Evolutionary conservation across 116 monocot species (phyloP).

Genomic region (Dioscorea cayenensis): DNA sequence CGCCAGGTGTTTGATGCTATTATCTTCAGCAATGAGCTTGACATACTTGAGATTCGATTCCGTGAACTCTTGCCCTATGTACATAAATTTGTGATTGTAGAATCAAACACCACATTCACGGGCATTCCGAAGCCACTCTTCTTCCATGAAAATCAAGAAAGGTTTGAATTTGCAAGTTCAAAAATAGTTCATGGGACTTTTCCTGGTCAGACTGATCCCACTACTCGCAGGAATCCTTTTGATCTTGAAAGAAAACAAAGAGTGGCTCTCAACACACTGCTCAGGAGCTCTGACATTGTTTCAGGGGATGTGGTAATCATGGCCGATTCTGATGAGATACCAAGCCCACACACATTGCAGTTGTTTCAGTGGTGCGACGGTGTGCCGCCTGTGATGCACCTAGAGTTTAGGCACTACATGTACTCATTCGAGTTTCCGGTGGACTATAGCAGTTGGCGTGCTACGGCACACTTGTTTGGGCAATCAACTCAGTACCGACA

Average conservation of each 20-base stretch:
- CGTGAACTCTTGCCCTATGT: constrained; percentile 61
- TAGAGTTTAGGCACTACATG: constrained; percentile 74
- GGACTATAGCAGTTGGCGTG: constrained; percentile 78
- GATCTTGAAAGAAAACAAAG: constrained; percentile 54
- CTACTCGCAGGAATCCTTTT: constrained; percentile 40
- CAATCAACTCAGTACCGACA: constrained; percentile 49
- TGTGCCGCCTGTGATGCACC: constrained; percentile 73
- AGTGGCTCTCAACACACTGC: constrained; percentile 39
- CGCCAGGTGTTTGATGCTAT: constrained; percentile 76
- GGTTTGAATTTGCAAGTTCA: constrained; percentile 43
- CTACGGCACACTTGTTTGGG: constrained; percentile 46
- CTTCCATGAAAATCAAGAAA: constrained; percentile 29
- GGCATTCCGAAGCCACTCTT: constrained; percentile 56
- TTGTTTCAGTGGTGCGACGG: constrained; percentile 82
- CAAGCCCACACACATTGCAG: constrained; percentile 57
- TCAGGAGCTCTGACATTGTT: constrained; percentile 42
- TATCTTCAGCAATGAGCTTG: constrained; percentile 90
- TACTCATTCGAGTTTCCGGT: constrained; percentile 95
- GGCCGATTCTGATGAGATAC: constrained; percentile 92
- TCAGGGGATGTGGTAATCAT: constrained; percentile 68
- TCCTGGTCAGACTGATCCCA: constrained; percentile 5
- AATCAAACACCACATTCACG: constrained; percentile 84
- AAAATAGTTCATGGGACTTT: constrained; percentile 55
- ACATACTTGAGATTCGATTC: constrained; percentile 72
- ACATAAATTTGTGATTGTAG: constrained; percentile 63